Evolutionary conservation across 106 monocot genomes (phyloP), one percentile per base, ranked within the genome.

Genomic region (Allium sativum): DNA sequence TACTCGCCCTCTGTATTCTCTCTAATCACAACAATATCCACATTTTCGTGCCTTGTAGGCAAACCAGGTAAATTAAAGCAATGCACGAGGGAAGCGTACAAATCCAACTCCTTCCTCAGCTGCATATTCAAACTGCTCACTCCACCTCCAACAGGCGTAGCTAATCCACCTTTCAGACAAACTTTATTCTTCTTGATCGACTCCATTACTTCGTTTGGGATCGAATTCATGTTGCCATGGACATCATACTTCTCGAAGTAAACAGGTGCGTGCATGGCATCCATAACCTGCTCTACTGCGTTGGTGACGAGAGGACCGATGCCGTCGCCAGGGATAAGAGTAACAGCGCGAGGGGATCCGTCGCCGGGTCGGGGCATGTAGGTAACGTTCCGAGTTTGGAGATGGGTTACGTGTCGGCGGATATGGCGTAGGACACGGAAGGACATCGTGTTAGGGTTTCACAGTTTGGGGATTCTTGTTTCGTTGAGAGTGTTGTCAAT

Each of bases 11-110:
- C 68, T 13, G 68, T 68, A 45, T 68, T 68, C 58, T 68, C 68
- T 58, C 68, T 68, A 55, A 68, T 68, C 58, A 68, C 68, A 6
- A 68, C 68, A n/a, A 68, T 68, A 58, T 68, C 68, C 43, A 68
- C 68, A 46, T 68, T 58, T 13, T 68, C 48, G 46, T 68, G 69
- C 59, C 59, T 48, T 42, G 69, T 59, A 9, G 58, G 69, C 41
- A 69, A 12, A 10, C 69, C 69, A 9, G 59, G 69, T 17, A 69
- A 42, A 59, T 69, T 69, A 18, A 69, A 69, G 69, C 69, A 69
- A 51, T 50, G 11, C 48, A 50, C 48, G 8, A 67, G 55, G 44
- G 67, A 67, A 40, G 67, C 67, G 40, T 44, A 67, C 41, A 67
- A 53, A 56, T 67, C 67, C 41, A 67, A 55, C 40, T 67, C 67